phyloP scores from a whole-genome alignment of 2,329 filamentous ascomycete species.

The Sporothrix pseudoabietina region DNA sequence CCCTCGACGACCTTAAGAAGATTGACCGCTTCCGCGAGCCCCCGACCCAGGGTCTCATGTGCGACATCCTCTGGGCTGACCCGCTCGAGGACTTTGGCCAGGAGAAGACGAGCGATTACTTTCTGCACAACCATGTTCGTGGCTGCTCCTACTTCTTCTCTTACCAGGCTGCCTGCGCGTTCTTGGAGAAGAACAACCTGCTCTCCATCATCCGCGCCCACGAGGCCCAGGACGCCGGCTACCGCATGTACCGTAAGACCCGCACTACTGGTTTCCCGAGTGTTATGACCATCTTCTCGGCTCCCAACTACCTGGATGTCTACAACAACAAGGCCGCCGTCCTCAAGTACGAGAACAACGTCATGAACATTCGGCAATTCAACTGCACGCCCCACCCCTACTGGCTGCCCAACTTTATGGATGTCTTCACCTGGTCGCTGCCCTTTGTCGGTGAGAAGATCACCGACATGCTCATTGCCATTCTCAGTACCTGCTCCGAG shows the following conservation, averaged over 20 bases:
- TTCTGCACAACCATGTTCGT: conserved; percentile 96
- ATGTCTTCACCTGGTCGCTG: conserved; percentile 99
- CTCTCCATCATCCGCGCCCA: conserved; percentile 96
- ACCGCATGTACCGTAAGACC: conserved; percentile 99
- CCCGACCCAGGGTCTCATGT: conserved; percentile 97
- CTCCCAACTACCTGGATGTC: conserved; percentile 96
- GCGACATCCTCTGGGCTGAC: conserved; percentile 98
- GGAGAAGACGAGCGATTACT: conserved; percentile 97
- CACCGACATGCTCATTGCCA: conserved; percentile 98
- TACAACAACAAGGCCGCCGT: conserved; percentile 99
- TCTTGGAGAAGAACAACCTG: conserved; percentile 98
- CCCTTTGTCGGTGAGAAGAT: conserved; percentile 99
- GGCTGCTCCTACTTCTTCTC: conserved; percentile 99
- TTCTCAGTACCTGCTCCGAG: conserved; percentile 98
- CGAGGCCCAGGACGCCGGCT: conserved; percentile 97
- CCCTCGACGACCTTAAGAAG: conserved; percentile 89
- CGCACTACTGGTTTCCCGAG: conserved; percentile 96
- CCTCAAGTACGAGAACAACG: conserved; percentile 99
- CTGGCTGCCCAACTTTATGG: conserved; percentile 99
- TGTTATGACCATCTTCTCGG: conserved; percentile 99
- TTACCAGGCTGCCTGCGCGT: conserved; percentile 93
- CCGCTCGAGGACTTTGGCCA: conserved; percentile 97
- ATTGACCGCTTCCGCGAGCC: conserved; percentile 98
- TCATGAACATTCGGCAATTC: conserved; percentile 99
- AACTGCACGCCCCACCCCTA: conserved; percentile 99